Base-by-base conservation (phyloP, 352 stramenopile genomes). In the Plasmopara halstedii region DNA sequence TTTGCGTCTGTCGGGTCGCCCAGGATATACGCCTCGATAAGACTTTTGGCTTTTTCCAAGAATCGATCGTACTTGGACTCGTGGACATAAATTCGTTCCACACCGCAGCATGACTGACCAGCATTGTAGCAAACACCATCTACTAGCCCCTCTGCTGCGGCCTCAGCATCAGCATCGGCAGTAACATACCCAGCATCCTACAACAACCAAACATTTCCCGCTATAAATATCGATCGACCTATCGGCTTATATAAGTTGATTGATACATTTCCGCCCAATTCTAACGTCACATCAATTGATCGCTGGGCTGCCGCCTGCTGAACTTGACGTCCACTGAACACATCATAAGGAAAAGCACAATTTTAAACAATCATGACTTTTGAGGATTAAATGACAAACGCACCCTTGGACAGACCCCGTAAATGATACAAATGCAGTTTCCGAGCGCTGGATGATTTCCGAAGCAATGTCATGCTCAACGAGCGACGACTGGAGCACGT, bases 31-130 rank as follows among this genome's bases (percentile, higher is more conserved):
- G 61, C 62, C 38, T 88, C 67, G 48, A 90, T 81, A 31, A 87
- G 67, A 9, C 58, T 67, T 34, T 69, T 71, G 5, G 73, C 76
- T 33, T 72, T 74, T 14, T 77, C 72, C 33, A 90, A 40, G 35
- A 94, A 94, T 46, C 66, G 48, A 52, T 94, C 73, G 57, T 90
- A 89, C 46, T 88, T 77, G 36, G 56, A 60, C 40, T 83, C 71
- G 46, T 94, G 80, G 26, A 94, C 83, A 49, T 89, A 94, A 46
- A 90, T 84, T 33, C 83, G 68, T 60, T 94, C 83, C 37, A 88
- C 67, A 43, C 67, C 76, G 47, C 80, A 90, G 63, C 83, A 92
- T 25, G 77, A 89, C 64, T 94, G 83, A 15, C 83, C 83, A 3
- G 80, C 73, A 53, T 92, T 92, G 60, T 86, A 92, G 61, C 83